Base-by-base conservation (phyloP, 345 rosid genomes). In the Gossypioides kirkii region DNA sequence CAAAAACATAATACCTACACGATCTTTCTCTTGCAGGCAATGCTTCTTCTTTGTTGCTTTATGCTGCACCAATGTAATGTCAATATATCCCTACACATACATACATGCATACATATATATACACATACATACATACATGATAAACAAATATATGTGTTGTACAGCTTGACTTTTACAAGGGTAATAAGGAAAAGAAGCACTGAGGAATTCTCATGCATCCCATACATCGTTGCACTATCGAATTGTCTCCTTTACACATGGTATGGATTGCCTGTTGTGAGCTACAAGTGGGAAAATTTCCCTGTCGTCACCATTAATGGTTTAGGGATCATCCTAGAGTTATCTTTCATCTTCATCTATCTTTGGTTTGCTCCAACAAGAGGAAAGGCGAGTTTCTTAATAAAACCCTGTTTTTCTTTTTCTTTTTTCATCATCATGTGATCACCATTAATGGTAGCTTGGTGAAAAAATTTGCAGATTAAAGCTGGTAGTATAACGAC, bases 221-320 rank as follows among this genome's bases (percentile, higher is more conserved):
- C 98, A 45, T 94, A 92, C 82, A 74, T 84, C 17, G 72, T 84
- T 61, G 79, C 98, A 23, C 84, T 90, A 5, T 69, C 83, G 38
- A 90, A 87, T 71, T 94, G 98, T 76, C 85, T 94, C 36, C 75
- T 94, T 0, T 90, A 84, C 73, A 89, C 90, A 60, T 90, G 97
- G 97, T 94, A 94, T 42, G 98, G 92, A 23, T 63, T 88, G 77
- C 98, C 98, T 0, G 63, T 90, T 10, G 97, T 92, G 38, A 94
- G 97, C 87, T 64, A 77, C 84, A 74, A 60, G 73, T 92, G 94
- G 98, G 97, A 92, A 71, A 92, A 94, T 75, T 84, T 90, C 66
- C 89, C 89, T 2, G 77, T 92, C 16, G 84, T 85, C 72, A 89
- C 97, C 70, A 84, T 89, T 81, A 92, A 94, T 23, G 94, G 91